A percentile compares a stretch with the other conserved stretches of the same genome.
These are phyloP conservation scores for Tulasnella sp. DNA, from an alignment of 768 basidiomycete genomes.

Conservation along the genomic window DNA sequence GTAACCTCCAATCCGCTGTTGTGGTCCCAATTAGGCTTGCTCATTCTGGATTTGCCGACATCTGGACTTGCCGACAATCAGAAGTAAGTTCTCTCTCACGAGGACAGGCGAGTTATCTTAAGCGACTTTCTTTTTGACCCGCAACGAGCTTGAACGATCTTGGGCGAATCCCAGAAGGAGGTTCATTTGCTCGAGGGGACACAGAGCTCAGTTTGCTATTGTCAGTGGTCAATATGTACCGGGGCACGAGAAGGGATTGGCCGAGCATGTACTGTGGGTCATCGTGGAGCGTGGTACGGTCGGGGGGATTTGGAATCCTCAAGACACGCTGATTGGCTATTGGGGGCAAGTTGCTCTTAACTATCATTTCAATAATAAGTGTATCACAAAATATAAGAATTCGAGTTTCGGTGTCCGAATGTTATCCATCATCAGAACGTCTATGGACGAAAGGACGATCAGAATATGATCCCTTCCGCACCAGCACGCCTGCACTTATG, in stretches of 20 bases:
- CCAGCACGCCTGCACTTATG: neutral
- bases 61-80: conserved; percentile 62
- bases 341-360: too few species aligned
- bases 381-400: too few species aligned
- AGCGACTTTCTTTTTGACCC: conserved; percentile 62
- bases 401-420: too few species aligned
- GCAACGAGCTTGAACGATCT: conserved; percentile 54
- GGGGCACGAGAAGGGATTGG: conserved; percentile 38
- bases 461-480: neutral
- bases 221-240: conserved; percentile 33
- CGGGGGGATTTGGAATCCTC: conserved; percentile 31
- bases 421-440: too few species aligned
- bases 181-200: conserved; percentile 39
- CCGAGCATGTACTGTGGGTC: conserved; percentile 42
- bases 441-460: too few species aligned
- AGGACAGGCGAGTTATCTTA: conserved; percentile 64
- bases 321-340: too few species aligned
- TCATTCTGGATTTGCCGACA: conserved; percentile 46
- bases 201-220: conserved; percentile 35
- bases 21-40: conserved; percentile 61
- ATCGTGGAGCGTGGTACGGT: conserved; percentile 36
- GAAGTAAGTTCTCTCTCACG: conserved; percentile 57
- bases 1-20: conserved; percentile 55
- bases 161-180: conserved; percentile 46
- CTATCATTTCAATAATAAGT: too few species aligned